A percentile compares a stretch with the other conserved stretches of the same genome.
These are phyloP conservation scores for Clarireedia monteithiana DNA, from an alignment of 2,329 filamentous ascomycete species.

Conservation along the genomic window DNA sequence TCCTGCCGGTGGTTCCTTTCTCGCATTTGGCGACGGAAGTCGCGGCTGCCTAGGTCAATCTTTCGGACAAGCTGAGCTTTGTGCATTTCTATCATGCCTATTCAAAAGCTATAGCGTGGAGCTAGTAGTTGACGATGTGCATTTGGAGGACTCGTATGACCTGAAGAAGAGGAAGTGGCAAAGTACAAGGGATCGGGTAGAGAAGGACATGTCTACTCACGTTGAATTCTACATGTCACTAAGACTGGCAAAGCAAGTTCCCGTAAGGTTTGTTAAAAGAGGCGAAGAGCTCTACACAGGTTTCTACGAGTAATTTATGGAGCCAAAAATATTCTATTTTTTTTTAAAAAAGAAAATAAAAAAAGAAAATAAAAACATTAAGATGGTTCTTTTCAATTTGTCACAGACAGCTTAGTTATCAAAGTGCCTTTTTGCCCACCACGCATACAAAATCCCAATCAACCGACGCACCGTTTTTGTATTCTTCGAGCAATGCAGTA, in stretches of 20 bases:
- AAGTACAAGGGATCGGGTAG: not conserved
- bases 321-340: no score
- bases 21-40: not conserved
- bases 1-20: not conserved
- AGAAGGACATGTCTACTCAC: not conserved
- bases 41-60: not conserved
- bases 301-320: not conserved
- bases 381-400: not conserved
- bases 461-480: not conserved
- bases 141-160: not conserved
- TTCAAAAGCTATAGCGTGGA: not conserved
- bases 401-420: no score
- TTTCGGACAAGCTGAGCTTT: not conserved
- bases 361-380: no score
- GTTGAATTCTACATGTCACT: not conserved
- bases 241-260: not conserved
- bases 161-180: not conserved
- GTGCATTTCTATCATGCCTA: not conserved
- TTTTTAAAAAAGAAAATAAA: no score
- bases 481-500: not conserved
- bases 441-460: not conserved
- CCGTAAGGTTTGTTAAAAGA: not conserved
- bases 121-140: not conserved
- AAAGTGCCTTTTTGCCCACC: not conserved
- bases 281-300: not conserved